Conservation (phyloP, 2,329 filamentous ascomycete genomes). For the Colletotrichum scovillei region DNA sequence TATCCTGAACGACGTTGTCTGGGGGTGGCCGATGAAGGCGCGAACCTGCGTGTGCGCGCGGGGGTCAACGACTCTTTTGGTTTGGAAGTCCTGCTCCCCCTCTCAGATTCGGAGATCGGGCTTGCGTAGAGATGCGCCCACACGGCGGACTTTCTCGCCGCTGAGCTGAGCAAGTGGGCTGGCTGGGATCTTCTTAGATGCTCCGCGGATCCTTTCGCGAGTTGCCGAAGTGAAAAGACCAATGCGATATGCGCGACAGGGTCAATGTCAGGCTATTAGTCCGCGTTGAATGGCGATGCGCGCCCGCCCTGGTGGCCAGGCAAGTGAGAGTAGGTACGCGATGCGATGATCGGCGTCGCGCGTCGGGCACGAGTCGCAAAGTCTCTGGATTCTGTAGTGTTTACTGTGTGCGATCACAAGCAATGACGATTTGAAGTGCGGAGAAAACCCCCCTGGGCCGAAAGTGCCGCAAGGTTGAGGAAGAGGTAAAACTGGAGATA, state of each 20-base stretch:
- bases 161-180: not conserved
- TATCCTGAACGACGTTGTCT: not conserved
- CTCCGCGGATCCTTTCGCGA: not conserved
- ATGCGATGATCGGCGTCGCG: constrained; percentile 28
- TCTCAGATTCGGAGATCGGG: constrained; percentile 12
- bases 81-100: not conserved
- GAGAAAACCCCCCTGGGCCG: constrained; percentile 10
- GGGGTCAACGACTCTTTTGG: not conserved
- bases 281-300: not conserved
- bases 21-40: not conserved
- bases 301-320: not conserved
- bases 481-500: not conserved
- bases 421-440: constrained; percentile 14
- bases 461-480: not conserved
- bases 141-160: not conserved
- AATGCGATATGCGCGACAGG: not conserved
- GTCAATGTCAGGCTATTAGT: not conserved
- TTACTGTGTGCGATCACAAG: constrained; percentile 23
- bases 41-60: not conserved
- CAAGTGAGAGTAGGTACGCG: not conserved
- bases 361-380: not conserved
- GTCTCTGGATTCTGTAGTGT: constrained; percentile 7
- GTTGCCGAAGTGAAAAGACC: not conserved
- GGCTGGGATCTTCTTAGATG: constrained; percentile 5
- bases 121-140: constrained; percentile 4